A percentile compares a stretch with the other conserved stretches of the same genome.
phyloP scores from a whole-genome alignment of 2,329 filamentous ascomycete genomes.

The Colletotrichum tofieldiae region DNA sequence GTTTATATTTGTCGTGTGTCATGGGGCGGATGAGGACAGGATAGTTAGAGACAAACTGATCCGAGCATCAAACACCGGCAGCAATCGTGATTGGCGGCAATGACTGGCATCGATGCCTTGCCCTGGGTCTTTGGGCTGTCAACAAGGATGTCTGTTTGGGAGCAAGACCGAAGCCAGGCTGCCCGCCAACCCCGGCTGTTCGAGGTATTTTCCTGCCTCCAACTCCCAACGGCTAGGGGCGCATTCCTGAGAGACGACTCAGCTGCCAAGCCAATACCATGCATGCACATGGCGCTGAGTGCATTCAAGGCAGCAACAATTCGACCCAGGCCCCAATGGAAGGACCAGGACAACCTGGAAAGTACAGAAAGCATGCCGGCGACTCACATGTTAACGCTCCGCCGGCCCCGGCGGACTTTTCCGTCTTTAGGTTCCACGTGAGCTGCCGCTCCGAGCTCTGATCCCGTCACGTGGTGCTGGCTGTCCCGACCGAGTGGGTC shows the following conservation, averaged over 20 bases:
- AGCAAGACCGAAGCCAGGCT: not conserved
- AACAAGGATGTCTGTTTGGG: constrained; percentile 23
- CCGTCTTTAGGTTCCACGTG: not conserved
- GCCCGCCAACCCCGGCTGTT: constrained; percentile 4
- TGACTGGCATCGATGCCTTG: not conserved
- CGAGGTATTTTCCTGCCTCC: constrained; percentile 17
- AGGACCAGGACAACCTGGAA: not conserved
- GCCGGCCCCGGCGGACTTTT: not conserved
- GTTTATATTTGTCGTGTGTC: not conserved
- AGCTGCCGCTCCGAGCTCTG: not conserved
- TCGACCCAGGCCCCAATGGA: not conserved
- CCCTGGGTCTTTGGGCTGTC: constrained; percentile 10
- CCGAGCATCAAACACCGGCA: not conserved
- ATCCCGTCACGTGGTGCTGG: not conserved
- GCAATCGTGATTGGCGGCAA: not conserved
- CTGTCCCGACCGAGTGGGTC: not conserved
- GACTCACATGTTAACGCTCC: not conserved
- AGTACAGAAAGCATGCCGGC: not conserved
- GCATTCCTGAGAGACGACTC: constrained; percentile 6
- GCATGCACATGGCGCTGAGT: constrained; percentile 14
- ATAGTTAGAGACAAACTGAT: not conserved
- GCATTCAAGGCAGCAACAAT: constrained; percentile 4
- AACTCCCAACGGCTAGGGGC: not conserved
- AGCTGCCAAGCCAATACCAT: constrained; percentile 37
- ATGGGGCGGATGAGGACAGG: not conserved